phyloP scores from a whole-genome alignment of 306 rosid genomes.

The Inga oerstediana region DNA sequence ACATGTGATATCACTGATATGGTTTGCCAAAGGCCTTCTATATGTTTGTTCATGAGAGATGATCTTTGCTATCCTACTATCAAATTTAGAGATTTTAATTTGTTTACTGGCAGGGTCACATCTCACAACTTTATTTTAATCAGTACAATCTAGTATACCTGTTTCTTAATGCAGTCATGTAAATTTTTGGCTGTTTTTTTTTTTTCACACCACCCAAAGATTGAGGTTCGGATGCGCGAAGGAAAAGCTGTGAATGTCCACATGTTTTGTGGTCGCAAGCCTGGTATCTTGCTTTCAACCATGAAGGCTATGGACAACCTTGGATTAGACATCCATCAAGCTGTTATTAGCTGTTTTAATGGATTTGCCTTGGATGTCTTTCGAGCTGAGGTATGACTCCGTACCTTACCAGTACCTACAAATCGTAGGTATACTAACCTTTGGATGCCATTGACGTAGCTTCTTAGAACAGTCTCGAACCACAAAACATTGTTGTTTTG shows the following conservation, averaged over 20 bases:
- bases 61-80: not conserved
- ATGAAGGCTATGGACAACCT: constrained; percentile 88
- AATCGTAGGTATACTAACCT: not conserved
- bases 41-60: not conserved
- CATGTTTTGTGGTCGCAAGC: constrained; percentile 85
- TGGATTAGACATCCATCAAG: constrained; percentile 90
- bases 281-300: constrained; percentile 86
- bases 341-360: constrained; percentile 95
- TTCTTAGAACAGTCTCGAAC: not conserved
- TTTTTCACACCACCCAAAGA: constrained; percentile 38
- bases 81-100: not conserved
- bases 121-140: not conserved
- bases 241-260: constrained; percentile 92
- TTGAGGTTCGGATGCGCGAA: constrained; percentile 81
- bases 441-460: not conserved
- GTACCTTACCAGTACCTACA: not conserved
- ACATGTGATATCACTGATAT: not conserved
- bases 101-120: not conserved
- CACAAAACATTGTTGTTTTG: not conserved
- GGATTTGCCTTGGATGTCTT: constrained; percentile 93
- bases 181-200: not conserved
- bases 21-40: not conserved
- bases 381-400: constrained; percentile 80
- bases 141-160: not conserved
- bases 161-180: not conserved